Percentiles rank a stretch among this genome's conserved stretches.
phyloP scores from a whole-genome alignment of 2,329 filamentous ascomycete species.

The Cladophialophora carrionii region DNA sequence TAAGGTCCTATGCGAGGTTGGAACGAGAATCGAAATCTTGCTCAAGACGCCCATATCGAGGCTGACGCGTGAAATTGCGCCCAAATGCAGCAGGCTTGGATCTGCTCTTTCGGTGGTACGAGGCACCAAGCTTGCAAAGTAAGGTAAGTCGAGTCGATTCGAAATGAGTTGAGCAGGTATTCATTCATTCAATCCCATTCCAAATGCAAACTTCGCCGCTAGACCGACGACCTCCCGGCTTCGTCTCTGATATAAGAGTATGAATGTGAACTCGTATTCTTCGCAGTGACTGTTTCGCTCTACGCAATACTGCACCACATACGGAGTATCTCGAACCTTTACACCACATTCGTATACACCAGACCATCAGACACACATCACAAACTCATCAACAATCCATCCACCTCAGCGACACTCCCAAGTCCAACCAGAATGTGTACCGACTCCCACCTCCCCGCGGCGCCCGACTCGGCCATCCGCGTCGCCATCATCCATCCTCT shows the following conservation, averaged over 20 bases:
- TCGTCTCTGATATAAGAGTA: background rate
- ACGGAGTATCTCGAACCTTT: too few species aligned
- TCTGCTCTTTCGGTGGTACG: too few species aligned
- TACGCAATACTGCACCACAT: too few species aligned
- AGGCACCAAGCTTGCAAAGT: background rate
- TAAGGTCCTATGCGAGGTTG: background rate
- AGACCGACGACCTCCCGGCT: too few species aligned
- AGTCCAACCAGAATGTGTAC: conserved; percentile 23
- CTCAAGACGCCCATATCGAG: background rate
- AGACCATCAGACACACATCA: background rate
- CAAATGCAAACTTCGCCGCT: background rate
- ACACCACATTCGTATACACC: too few species aligned
- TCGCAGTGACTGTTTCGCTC: background rate
- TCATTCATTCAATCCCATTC: background rate
- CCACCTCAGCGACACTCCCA: background rate
- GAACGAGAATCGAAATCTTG: background rate
- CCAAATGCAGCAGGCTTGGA: background rate
- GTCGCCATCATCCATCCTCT: conserved; percentile 37
- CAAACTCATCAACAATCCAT: background rate
- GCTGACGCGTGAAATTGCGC: background rate
- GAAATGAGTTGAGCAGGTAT: conserved; percentile 4
- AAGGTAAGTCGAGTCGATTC: background rate
- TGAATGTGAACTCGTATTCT: background rate
- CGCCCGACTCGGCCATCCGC: conserved; percentile 36
- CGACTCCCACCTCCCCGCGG: conserved; percentile 34